Percentiles rank a stretch among this genome's conserved stretches.
Conservation (phyloP, 352 stramenopile genomes). For the Globisporangium acanthophoron region DNA sequence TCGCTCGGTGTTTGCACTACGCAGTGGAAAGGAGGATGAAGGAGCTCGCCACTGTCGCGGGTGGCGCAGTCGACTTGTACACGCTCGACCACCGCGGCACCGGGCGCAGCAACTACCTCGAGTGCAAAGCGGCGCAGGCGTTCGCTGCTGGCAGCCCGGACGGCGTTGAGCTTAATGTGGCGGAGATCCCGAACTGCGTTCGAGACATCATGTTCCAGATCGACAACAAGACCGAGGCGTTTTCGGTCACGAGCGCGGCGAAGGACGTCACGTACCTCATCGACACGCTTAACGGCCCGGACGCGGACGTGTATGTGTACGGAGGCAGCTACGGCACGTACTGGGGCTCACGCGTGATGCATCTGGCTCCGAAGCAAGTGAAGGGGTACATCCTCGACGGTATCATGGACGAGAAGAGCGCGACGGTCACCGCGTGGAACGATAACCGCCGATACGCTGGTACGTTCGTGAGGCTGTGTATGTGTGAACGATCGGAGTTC, state of each 20-base stretch:
- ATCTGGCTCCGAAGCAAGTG: slow-evolving; percentile 15
- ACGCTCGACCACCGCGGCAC: slow-evolving; percentile 15
- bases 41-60: not conserved
- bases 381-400: slow-evolving; percentile 24
- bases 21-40: not conserved
- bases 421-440: slow-evolving; percentile 9
- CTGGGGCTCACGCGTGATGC: slow-evolving; percentile 15
- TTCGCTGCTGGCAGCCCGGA: not conserved
- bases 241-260: slow-evolving; percentile 35
- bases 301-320: slow-evolving; percentile 16
- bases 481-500: not conserved
- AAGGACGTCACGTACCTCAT: slow-evolving; percentile 7
- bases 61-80: slow-evolving; percentile 8
- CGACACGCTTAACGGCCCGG: not conserved
- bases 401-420: slow-evolving; percentile 5
- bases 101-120: slow-evolving; percentile 5
- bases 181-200: slow-evolving; percentile 4
- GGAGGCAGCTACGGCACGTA: slow-evolving; percentile 26
- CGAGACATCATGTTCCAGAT: slow-evolving; percentile 35
- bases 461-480: not conserved
- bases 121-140: slow-evolving; percentile 3
- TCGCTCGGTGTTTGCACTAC: too few relatives aligned
- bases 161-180: not conserved
- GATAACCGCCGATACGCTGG: not conserved
- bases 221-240: slow-evolving; percentile 50